Conservation (phyloP, 1,139 yeast species). For the Candida frijolesensis region DNA sequence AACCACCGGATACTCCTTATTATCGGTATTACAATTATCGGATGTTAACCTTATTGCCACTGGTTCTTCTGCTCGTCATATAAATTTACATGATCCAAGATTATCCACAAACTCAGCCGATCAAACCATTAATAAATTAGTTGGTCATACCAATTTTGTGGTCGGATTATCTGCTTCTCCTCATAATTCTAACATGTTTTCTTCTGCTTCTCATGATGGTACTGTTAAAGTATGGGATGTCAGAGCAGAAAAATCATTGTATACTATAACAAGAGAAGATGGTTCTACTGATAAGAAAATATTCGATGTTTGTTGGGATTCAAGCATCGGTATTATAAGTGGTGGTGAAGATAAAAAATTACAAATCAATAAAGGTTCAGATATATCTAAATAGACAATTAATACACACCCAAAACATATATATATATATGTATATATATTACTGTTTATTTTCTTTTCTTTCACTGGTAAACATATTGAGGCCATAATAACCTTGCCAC, state of each 20-base stretch:
- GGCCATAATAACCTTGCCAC: constrained; percentile 80
- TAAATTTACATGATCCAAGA: constrained; percentile 91
- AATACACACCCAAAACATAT: background rate
- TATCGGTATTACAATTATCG: constrained; percentile 72
- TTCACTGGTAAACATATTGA: constrained; percentile 48
- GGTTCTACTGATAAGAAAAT: constrained; percentile 58
- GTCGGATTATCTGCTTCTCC: constrained; percentile 77
- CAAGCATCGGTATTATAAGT: constrained; percentile 77
- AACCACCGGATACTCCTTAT: constrained; percentile 82
- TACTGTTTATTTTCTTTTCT: constrained; percentile 26
- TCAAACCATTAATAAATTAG: constrained; percentile 59
- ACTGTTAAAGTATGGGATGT: constrained; percentile 96
- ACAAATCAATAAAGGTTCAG: constrained; percentile 72
- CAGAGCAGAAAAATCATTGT: constrained; percentile 82
- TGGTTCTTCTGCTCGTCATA: constrained; percentile 96
- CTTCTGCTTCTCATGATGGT: constrained; percentile 94
- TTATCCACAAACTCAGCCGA: constrained; percentile 33
- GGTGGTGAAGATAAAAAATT: constrained; percentile 94
- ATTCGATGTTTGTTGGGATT: constrained; percentile 86
- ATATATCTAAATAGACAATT: constrained; percentile 29
- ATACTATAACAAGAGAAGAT: constrained; percentile 76
- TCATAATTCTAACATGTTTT: constrained; percentile 74
- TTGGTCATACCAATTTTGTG: constrained; percentile 92
- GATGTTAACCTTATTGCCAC: constrained; percentile 72
- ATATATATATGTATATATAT: constrained; percentile 4